phyloP scores from a whole-genome alignment of 2,329 filamentous ascomycete species.

The Hymenoscyphus scutula region DNA sequence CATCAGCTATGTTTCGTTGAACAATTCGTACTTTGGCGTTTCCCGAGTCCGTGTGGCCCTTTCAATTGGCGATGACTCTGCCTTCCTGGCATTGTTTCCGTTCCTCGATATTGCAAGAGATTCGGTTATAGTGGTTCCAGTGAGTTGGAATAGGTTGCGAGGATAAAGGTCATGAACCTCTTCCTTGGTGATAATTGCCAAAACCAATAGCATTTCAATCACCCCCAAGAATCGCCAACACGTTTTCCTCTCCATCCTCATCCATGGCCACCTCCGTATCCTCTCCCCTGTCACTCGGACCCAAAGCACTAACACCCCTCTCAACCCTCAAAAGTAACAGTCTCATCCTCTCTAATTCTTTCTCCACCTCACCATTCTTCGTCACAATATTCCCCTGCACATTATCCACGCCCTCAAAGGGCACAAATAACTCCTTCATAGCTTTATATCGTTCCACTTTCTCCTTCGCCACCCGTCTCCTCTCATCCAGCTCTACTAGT shows the following conservation, averaged over 20 bases:
- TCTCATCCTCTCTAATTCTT: slow-evolving; percentile 65
- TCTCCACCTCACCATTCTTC: slow-evolving; percentile 61
- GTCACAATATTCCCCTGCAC: slow-evolving; percentile 67
- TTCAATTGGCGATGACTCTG: too few relatives aligned
- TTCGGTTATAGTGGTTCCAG: too few relatives aligned
- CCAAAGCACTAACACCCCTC: slow-evolving; percentile 45
- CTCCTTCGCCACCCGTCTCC: slow-evolving; percentile 40
- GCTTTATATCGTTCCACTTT: slow-evolving; percentile 48
- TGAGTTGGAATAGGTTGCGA: too few relatives aligned
- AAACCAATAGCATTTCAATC: not conserved
- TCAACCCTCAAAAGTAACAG: slow-evolving; percentile 60
- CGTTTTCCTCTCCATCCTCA: slow-evolving; percentile 16
- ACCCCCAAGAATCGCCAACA: slow-evolving; percentile 11
- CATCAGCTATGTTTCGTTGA: too few relatives aligned
- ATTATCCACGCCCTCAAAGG: slow-evolving; percentile 44
- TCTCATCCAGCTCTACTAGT: slow-evolving; percentile 50
- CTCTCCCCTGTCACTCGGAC: slow-evolving; percentile 23
- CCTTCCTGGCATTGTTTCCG: too few relatives aligned
- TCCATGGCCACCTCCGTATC: slow-evolving; percentile 29
- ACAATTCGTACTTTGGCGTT: too few relatives aligned
- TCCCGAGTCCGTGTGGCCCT: too few relatives aligned
- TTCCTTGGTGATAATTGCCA: too few relatives aligned
- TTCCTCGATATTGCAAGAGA: too few relatives aligned
- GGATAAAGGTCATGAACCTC: too few relatives aligned
- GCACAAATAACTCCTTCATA: slow-evolving; percentile 51